These are phyloP conservation scores for Saccharomycopsis schoenii DNA, from an alignment of 805 yeast genomes.

Conservation along the genomic window DNA sequence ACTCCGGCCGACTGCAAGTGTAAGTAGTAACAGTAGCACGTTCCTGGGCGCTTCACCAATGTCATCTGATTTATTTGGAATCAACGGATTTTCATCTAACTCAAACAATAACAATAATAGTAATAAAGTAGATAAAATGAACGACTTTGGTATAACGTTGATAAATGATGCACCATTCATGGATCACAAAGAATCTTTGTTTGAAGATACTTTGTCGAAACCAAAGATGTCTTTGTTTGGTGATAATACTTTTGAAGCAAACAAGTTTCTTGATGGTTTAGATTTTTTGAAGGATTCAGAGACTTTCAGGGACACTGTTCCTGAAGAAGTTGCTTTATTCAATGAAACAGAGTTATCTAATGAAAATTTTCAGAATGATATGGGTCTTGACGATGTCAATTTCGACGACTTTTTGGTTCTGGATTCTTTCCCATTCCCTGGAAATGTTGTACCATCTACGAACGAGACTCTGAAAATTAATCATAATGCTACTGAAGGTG, in stretches of 20 bases:
- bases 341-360: slow-evolving; percentile 1
- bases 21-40: neutral
- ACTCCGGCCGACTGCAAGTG: neutral
- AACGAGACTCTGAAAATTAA: neutral
- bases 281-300: slow-evolving; percentile 15
- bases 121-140: slow-evolving; percentile 1
- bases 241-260: slow-evolving; percentile 14
- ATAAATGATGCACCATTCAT: neutral
- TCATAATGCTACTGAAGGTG: neutral
- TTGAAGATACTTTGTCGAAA: slow-evolving; percentile 43
- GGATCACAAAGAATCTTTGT: slow-evolving; percentile 32
- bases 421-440: neutral
- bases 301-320: slow-evolving; percentile 18
- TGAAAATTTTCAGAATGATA: slow-evolving; percentile 6
- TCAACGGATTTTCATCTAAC: neutral
- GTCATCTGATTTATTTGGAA: slow-evolving; percentile 5
- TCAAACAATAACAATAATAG: slow-evolving; percentile 8
- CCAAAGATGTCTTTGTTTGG: slow-evolving; percentile 24
- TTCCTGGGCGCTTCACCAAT: neutral
- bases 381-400: neutral
- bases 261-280: slow-evolving; percentile 11
- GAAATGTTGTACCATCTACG: neutral
- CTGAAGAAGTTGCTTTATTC: neutral
- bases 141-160: neutral
- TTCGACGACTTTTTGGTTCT: slow-evolving; percentile 5